Evolutionary conservation across 257 asterid genomes (phyloP), one percentile per base, ranked within the genome.

Genomic region (Misopates orontium): DNA sequence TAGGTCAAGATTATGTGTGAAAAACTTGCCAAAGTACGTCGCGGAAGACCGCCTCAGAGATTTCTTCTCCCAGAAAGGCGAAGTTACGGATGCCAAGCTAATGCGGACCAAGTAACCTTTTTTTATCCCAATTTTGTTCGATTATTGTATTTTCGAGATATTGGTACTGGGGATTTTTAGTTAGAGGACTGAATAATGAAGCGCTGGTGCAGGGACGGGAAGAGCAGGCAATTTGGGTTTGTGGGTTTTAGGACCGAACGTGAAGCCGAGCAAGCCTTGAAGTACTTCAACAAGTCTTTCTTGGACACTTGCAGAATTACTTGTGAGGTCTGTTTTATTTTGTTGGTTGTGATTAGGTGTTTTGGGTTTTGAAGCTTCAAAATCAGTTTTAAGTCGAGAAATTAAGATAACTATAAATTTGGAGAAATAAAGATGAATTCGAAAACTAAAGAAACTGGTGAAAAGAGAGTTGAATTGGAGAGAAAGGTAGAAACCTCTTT

Each of bases 21-120:
- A 89, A 80, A 89, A 89, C 76, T 73, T 91, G 80, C 96, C 98
- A 0, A 85, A 85, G 65, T 75, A 87, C 73, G 95, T 69, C 21
- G 70, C 84, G 0, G 96, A 91, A 76, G 95, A 91, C 24, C 88
- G 87, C 54, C 92, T 91, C 32, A 86, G 86, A 68, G 95, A 91
- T 2, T 85, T 87, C 75, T 91, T 91, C 83, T 89, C 98, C 21
- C 84, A 77, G 79, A 89, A 89, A 79, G 98, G 98, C 64, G 96
- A 91, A 77, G 93, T 92, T 45, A 92, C 98, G 4, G 97, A 89
- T 70, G 88, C 95, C 74, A 92, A 84, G 84, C 86, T 92, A 66
- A 89, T 89, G 85, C 95, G 98, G 63, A 91, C 96, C 71, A 81
- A 76, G 98, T 91, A 78, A 62, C 32, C 42, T 21, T 17, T 22